Evolutionary conservation across 2,329 filamentous ascomycete species (phyloP).

Genomic region (Ploettnerulaceae sp.): DNA sequence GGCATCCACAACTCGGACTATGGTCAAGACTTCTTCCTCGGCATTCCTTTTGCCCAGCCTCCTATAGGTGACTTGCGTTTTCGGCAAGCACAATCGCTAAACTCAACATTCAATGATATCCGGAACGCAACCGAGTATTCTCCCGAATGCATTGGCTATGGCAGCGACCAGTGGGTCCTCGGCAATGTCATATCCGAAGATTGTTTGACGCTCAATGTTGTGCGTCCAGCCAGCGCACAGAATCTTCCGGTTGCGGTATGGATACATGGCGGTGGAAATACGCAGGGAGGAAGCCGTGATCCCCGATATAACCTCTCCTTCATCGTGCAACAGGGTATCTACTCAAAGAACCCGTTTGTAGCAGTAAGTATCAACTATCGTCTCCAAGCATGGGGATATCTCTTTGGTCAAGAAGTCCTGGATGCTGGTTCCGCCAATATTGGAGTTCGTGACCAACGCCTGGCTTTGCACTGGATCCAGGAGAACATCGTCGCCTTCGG

Average conservation of each 20-base stretch:
- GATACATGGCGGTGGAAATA: constrained; percentile 42
- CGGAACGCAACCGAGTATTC: constrained; percentile 10
- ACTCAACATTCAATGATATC: constrained; percentile 19
- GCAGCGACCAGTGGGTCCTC: constrained; percentile 13
- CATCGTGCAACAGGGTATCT: constrained; percentile 43
- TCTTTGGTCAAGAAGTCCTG: constrained; percentile 38
- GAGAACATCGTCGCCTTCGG: constrained; percentile 41
- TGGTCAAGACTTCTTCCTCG: constrained; percentile 23
- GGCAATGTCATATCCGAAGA: constrained; percentile 37
- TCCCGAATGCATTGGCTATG: constrained; percentile 19
- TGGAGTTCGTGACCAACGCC: constrained; percentile 40
- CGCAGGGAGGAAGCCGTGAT: constrained; percentile 38
- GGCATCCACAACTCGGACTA: constrained; percentile 19
- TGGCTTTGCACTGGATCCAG: constrained; percentile 40
- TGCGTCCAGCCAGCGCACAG: constrained; percentile 40
- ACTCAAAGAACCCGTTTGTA: constrained; percentile 41
- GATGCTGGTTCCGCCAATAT: constrained; percentile 42
- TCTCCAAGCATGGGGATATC: constrained; percentile 42
- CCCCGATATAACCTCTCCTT: constrained; percentile 54
- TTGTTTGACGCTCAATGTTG: constrained; percentile 51
- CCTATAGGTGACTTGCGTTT: constrained; percentile 19
- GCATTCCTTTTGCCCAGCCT: constrained; percentile 21
- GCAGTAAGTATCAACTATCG: constrained; percentile 44
- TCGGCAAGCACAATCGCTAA: constrained; percentile 15
- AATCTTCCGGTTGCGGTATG: constrained; percentile 48